Conservation (phyloP, 306 rosid species). For the Leucaena leucocephala region DNA sequence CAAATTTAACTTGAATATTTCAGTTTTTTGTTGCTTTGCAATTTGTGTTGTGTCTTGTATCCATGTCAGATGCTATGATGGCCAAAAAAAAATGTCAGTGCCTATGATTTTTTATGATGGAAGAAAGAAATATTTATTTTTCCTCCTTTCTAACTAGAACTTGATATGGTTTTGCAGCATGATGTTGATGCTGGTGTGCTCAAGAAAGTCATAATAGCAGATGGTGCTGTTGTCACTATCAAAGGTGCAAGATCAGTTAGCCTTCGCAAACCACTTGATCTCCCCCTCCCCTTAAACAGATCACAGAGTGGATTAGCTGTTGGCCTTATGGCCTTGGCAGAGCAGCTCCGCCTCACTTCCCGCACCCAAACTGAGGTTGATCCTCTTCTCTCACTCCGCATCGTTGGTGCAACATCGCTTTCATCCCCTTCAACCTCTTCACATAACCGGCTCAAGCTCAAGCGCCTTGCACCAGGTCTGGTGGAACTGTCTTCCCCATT, state of each 20-base stretch:
- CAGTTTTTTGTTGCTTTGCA: not conserved
- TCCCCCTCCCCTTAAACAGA: conserved; percentile 75
- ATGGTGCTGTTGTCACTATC: conserved; percentile 95
- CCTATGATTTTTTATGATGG: no score
- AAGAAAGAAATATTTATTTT: not conserved
- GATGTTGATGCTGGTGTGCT: conserved; percentile 98
- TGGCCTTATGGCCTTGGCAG: conserved; percentile 76
- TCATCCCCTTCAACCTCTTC: conserved; percentile 61
- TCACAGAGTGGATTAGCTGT: conserved; percentile 68
- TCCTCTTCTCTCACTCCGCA: conserved; percentile 75
- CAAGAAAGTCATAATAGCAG: conserved; percentile 89
- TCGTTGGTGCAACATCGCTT: conserved; percentile 88
- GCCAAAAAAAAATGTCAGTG: not conserved
- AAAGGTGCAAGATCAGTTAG: conserved; percentile 95
- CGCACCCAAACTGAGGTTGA: conserved; percentile 45
- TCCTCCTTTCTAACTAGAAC: conserved; percentile 4
- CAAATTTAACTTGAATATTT: not conserved
- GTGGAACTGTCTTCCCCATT: conserved; percentile 81
- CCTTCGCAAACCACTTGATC: conserved; percentile 81
- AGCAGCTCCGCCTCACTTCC: conserved; percentile 71
- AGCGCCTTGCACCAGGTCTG: conserved; percentile 93
- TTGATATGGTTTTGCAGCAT: conserved; percentile 63
- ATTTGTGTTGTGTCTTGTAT: not conserved
- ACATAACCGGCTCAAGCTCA: conserved; percentile 75
- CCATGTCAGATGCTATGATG: not conserved